Evolutionary conservation across 805 yeast genomes (phyloP).

Genomic region (Candida sonorensis): DNA sequence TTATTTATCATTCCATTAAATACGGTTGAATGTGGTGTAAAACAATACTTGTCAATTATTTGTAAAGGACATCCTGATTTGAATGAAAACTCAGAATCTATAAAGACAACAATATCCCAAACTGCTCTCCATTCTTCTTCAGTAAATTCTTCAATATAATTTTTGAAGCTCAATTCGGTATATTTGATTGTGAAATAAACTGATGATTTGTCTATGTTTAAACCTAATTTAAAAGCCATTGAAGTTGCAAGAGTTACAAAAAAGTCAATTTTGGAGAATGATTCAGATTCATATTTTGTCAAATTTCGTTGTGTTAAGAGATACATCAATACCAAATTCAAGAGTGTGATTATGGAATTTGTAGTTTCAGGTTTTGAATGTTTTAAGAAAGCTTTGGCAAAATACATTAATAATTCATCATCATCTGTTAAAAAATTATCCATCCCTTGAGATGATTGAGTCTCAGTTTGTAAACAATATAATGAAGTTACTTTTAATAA

Average conservation of each 20-base stretch:
- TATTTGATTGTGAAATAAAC: neutral
- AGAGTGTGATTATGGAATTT: conserved; percentile 13
- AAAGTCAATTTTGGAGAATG: too few species aligned
- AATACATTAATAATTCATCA: conserved; percentile 14
- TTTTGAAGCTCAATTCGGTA: neutral
- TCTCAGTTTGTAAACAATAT: neutral
- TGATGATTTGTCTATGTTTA: conserved; percentile 8
- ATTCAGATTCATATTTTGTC: conserved; percentile 13
- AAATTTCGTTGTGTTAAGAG: conserved; percentile 12
- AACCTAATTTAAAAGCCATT: conserved; percentile 18
- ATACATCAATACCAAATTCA: conserved; percentile 13
- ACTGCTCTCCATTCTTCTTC: conserved; percentile 14
- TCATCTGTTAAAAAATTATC: conserved; percentile 1
- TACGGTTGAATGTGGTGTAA: neutral
- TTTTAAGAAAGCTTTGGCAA: conserved; percentile 10
- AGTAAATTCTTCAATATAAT: conserved; percentile 7
- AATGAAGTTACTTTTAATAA: conserved; percentile 6
- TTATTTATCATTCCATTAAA: neutral
- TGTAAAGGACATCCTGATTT: conserved; percentile 18
- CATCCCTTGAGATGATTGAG: too few species aligned
- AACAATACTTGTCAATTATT: conserved; percentile 1
- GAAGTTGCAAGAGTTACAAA: too few species aligned
- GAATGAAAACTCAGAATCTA: conserved; percentile 19
- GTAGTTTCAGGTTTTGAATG: conserved; percentile 11
- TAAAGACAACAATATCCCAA: conserved; percentile 11